phyloP scores from a whole-genome alignment of 2,329 filamentous ascomycete genomes.

The Colletotrichum sp. region DNA sequence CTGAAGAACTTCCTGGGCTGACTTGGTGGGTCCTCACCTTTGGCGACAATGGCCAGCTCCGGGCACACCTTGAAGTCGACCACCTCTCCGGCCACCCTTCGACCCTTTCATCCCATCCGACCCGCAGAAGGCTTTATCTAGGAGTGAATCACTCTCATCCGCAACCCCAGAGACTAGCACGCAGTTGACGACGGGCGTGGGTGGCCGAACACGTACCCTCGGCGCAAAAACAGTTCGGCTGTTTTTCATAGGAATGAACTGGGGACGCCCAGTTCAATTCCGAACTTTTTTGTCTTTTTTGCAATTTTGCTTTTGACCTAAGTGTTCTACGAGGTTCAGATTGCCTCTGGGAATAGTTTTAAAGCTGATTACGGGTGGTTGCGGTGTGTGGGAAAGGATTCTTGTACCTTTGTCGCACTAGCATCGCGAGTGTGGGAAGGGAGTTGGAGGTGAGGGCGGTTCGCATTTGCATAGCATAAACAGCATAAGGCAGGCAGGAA shows the following conservation, averaged over 20 bases:
- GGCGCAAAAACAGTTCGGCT: not conserved
- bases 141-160: not conserved
- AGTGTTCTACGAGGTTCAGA: fast-evolving
- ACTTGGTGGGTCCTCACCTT: not conserved
- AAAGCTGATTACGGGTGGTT: not conserved
- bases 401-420: not conserved
- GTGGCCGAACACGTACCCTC: not conserved
- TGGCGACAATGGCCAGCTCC: not conserved
- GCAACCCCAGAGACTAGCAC: not conserved
- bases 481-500: not conserved
- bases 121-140: not conserved
- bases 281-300: not conserved
- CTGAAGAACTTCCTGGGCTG: constrained; percentile 79
- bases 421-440: not conserved
- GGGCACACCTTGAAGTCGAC: not conserved
- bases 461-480: not conserved
- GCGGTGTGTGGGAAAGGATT: not conserved
- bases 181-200: not conserved
- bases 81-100: not conserved
- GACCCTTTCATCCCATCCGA: not conserved
- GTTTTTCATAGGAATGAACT: not conserved
- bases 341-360: fast-evolving
- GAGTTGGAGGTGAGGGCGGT: not conserved
- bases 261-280: not conserved
- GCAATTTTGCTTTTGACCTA: not conserved